phyloP scores from a whole-genome alignment of 441 rosid species.

The Euphorbia celastroides region DNA sequence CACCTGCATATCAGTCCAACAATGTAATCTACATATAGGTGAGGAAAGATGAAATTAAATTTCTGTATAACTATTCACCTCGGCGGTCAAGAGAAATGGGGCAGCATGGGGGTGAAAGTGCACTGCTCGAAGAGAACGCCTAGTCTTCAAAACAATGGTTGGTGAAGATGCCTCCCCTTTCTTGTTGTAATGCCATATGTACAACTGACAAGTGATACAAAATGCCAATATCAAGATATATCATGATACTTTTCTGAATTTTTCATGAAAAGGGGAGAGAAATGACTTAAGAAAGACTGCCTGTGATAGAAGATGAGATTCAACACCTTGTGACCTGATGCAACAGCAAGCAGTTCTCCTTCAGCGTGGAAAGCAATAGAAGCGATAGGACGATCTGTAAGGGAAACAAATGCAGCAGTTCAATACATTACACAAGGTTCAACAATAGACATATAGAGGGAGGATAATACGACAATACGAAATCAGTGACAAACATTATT shows the following conservation, averaged over 20 bases:
- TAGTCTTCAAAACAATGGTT: constrained; percentile 59
- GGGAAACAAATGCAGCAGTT: constrained; percentile 19
- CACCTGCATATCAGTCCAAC: constrained; percentile 70
- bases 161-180: constrained; percentile 67
- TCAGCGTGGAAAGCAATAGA: constrained; percentile 92
- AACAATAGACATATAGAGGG: background rate
- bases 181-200: constrained; percentile 75
- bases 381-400: constrained; percentile 84
- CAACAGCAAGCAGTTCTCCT: constrained; percentile 89
- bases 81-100: constrained; percentile 89
- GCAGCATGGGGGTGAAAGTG: constrained; percentile 94
- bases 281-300: constrained; percentile 15
- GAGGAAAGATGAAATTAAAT: constrained; percentile 21
- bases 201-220: constrained; percentile 42
- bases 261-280: background rate
- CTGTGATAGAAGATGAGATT: constrained; percentile 15
- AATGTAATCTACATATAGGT: constrained; percentile 34
- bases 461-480: background rate
- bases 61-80: constrained; percentile 46
- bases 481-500: constrained; percentile 14
- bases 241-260: background rate
- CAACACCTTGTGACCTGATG: constrained; percentile 92
- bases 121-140: constrained; percentile 87
- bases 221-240: constrained; percentile 17
- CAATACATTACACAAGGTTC: constrained; percentile 7